Evolutionary conservation across 2,329 filamentous ascomycete genomes (phyloP).

Genomic region (Beauveria asiatica): DNA sequence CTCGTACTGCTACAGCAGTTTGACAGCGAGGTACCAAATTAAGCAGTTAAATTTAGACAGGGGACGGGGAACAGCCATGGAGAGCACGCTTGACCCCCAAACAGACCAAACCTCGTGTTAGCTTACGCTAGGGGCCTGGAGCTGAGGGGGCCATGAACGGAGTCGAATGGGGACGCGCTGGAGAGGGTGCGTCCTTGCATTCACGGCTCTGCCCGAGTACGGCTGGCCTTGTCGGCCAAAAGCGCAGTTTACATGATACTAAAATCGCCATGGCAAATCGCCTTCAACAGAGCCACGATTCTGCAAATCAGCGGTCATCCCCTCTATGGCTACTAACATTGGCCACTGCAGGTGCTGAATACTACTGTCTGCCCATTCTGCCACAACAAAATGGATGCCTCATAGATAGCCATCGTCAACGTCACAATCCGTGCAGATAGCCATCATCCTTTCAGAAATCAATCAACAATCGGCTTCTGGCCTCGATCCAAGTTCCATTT

Average conservation of each 20-base stretch:
- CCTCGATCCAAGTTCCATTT: too few species aligned
- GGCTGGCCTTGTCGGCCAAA: neutral
- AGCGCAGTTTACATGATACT: neutral
- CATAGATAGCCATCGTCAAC: too few species aligned
- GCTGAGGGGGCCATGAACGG: neutral
- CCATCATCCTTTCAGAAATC: too few species aligned
- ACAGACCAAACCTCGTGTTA: constrained; percentile 5
- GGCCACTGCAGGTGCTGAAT: neutral
- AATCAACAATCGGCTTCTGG: too few species aligned
- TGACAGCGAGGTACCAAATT: neutral
- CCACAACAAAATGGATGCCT: neutral
- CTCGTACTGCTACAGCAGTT: neutral
- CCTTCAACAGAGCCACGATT: neutral
- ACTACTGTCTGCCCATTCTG: neutral
- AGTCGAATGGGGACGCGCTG: neutral
- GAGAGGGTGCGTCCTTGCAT: neutral
- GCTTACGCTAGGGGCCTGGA: neutral
- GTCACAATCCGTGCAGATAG: too few species aligned
- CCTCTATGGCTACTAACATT: neutral
- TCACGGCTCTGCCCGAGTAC: constrained; percentile 3
- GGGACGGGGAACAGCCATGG: neutral
- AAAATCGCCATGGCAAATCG: neutral
- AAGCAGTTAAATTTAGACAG: constrained; percentile 1
- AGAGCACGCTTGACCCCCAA: too few species aligned
- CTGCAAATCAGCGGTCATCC: neutral